These are phyloP conservation scores for Piloderma croceum DNA, from an alignment of 768 basidiomycete genomes.

Conservation along the genomic window DNA sequence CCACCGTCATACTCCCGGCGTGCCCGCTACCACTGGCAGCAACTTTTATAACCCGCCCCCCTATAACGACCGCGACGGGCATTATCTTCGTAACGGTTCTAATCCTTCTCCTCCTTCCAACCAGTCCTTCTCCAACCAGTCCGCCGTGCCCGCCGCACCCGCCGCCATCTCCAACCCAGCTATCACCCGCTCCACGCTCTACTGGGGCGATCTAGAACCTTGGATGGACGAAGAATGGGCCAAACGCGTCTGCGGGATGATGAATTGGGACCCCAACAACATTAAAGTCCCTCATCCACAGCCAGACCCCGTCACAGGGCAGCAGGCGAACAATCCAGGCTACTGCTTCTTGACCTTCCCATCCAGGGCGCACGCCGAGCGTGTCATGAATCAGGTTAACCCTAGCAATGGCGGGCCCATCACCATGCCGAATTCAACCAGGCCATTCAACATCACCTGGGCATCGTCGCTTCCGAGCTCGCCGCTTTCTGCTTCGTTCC, in stretches of 20 bases:
- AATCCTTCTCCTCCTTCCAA: constrained; percentile 13
- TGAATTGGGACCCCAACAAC: constrained; percentile 79
- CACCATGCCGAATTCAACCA: constrained; percentile 83
- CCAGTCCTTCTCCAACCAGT: constrained; percentile 6
- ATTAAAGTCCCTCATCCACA: constrained; percentile 67
- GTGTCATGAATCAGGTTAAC: constrained; percentile 65
- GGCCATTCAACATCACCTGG: constrained; percentile 81
- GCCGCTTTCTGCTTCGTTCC: constrained; percentile 25
- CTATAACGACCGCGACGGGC: constrained; percentile 11
- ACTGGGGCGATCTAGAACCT: constrained; percentile 85
- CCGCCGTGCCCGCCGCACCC: constrained; percentile 18
- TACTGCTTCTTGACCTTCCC: constrained; percentile 88
- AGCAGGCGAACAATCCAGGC: constrained; percentile 77
- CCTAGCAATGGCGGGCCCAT: constrained; percentile 36
- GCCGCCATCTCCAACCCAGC: constrained; percentile 15
- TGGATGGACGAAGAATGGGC: constrained; percentile 99
- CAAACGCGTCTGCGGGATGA: constrained; percentile 77
- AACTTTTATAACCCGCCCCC: constrained; percentile 18
- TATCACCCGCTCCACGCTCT: constrained; percentile 57
- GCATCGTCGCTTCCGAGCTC: constrained; percentile 42
- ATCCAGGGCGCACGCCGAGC: constrained; percentile 59
- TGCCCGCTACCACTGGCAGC: constrained; percentile 14
- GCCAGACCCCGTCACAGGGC: constrained; percentile 50
- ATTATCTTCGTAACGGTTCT: constrained; percentile 13
- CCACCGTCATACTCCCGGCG: constrained; percentile 33